These are phyloP conservation scores for Xylariaceae sp. DNA, from an alignment of 2,329 filamentous ascomycete species.

Conservation along the genomic window DNA sequence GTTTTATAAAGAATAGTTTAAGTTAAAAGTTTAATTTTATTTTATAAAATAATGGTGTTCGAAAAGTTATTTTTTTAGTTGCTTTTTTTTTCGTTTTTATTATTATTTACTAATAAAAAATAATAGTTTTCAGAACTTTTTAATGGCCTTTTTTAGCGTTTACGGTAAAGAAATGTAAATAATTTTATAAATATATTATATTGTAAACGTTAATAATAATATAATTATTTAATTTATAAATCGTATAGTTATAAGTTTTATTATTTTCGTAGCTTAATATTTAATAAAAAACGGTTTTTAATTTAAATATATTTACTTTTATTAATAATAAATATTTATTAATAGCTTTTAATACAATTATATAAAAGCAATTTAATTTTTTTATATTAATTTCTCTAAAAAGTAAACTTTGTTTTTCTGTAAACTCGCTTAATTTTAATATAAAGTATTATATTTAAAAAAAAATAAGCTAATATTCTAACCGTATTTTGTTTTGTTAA, in stretches of 20 bases:
- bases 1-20: neutral
- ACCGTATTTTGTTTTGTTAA: no score
- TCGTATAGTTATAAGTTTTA: conserved; percentile 15
- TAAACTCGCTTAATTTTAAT: neutral
- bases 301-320: conserved; percentile 7
- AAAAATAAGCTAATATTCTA: neutral
- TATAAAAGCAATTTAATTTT: neutral
- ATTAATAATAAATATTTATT: conserved; percentile 4
- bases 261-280: conserved; percentile 10
- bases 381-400: neutral
- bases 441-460: neutral
- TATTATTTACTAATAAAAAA: conserved; percentile 3
- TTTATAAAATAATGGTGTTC: conserved; percentile 9
- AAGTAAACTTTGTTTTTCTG: neutral
- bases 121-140: neutral
- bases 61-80: conserved; percentile 7
- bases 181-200: conserved; percentile 8
- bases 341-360: neutral
- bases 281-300: neutral
- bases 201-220: conserved; percentile 11
- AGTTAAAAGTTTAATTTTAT: neutral
- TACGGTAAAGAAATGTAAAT: neutral
- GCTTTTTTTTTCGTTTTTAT: conserved; percentile 4
- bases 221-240: conserved; percentile 6
- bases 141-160: conserved; percentile 1